Evolutionary conservation across 495 filamentous ascomycete species (phyloP).

Genomic region (Hyaloscypha hepaticicola): DNA sequence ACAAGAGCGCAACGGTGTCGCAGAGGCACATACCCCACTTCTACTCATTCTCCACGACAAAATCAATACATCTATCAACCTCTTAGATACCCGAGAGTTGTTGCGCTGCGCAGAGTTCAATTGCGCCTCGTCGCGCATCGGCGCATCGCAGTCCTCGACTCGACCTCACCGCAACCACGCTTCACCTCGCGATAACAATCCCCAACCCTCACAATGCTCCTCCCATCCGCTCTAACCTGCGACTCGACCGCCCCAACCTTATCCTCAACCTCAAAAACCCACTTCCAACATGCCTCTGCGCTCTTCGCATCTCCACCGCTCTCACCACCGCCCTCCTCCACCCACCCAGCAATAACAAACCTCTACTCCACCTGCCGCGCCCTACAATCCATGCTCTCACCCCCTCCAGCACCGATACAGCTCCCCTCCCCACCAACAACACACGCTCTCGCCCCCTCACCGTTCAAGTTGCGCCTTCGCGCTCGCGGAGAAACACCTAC

Average conservation of each 20-base stretch:
- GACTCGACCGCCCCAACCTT: constrained; percentile 49
- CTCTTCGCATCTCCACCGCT: constrained; percentile 62
- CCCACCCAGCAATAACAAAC: constrained; percentile 55
- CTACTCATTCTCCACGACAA: constrained; percentile 8
- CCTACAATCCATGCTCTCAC: constrained; percentile 64
- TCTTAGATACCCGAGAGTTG: not conserved
- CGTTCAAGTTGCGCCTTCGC: constrained; percentile 45
- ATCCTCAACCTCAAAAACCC: constrained; percentile 40
- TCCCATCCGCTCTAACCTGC: constrained; percentile 70
- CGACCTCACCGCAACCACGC: not conserved
- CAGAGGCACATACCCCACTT: not conserved
- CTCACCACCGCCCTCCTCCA: constrained; percentile 59
- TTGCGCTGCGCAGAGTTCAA: not conserved
- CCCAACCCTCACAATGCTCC: constrained; percentile 51
- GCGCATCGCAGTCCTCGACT: constrained; percentile 14
- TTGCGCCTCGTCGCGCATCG: not conserved
- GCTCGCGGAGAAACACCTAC: constrained; percentile 20
- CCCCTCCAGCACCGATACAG: constrained; percentile 39
- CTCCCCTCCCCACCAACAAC: constrained; percentile 41
- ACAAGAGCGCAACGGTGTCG: constrained; percentile 3
- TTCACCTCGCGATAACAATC: constrained; percentile 6
- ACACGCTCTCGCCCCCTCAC: constrained; percentile 53
- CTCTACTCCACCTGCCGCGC: constrained; percentile 69
- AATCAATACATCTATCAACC: not conserved
- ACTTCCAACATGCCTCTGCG: constrained; percentile 48